Conservation (phyloP, 2,329 filamentous ascomycete species). For the Beauveria scarabaeidicola region DNA sequence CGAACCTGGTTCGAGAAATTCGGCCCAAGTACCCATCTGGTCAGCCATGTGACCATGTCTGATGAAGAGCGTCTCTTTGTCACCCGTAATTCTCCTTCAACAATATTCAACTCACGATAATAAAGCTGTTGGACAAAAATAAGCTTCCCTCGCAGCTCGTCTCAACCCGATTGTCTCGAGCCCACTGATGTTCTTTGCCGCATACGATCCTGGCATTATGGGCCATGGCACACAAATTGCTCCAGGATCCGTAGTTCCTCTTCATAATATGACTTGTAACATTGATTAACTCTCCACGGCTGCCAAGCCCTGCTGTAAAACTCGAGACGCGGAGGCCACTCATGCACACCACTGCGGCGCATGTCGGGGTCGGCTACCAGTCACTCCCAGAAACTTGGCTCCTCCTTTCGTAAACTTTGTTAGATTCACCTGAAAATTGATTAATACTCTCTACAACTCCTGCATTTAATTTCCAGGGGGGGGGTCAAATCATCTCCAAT, state of each 20-base stretch:
- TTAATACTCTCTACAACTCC: background rate
- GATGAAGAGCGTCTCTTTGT: background rate
- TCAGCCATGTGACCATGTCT: too few relatives aligned
- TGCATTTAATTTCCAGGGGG: background rate
- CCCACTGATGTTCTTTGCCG: background rate
- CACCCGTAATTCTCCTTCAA: too few relatives aligned
- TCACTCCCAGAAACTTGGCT: background rate
- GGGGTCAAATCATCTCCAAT: conserved; percentile 1
- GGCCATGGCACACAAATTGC: background rate
- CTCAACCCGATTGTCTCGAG: background rate
- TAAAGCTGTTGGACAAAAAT: too few relatives aligned
- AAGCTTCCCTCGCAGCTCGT: too few relatives aligned
- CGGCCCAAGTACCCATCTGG: background rate
- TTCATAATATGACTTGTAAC: background rate
- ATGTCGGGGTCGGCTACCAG: background rate
- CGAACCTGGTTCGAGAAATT: background rate
- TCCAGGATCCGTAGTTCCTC: background rate
- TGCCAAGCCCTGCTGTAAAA: background rate
- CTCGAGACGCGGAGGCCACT: background rate
- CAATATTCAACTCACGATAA: too few relatives aligned
- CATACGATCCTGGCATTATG: background rate
- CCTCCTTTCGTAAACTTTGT: background rate
- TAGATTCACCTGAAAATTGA: background rate
- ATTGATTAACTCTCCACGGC: background rate
- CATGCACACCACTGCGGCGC: background rate